Evolutionary conservation across 305 asterid species (phyloP).

Genomic region (Fraxinus floribunda): DNA sequence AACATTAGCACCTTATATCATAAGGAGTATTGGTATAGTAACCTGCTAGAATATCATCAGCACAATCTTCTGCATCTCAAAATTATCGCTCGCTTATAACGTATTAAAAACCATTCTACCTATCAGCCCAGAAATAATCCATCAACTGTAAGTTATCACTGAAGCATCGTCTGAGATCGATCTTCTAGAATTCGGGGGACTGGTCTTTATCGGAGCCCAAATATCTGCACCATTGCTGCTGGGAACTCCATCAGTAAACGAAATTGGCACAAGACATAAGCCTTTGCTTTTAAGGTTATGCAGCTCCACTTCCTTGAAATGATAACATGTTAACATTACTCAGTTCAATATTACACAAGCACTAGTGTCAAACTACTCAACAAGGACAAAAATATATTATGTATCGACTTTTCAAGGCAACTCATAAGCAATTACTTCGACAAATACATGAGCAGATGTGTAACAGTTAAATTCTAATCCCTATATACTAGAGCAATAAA

Average conservation of each 20-base stretch:
- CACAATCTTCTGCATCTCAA: not conserved
- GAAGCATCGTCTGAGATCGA: conserved; percentile 27
- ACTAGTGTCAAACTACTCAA: not conserved
- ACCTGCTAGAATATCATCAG: not conserved
- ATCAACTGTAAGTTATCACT: conserved; percentile 22
- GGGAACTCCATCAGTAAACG: conserved; percentile 52
- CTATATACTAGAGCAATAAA: not conserved
- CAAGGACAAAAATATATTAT: not conserved
- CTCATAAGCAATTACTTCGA: not conserved
- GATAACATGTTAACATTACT: not conserved
- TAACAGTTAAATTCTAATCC: not conserved
- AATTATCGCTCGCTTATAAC: not conserved
- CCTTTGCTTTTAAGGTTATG: conserved; percentile 60
- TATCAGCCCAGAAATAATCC: not conserved
- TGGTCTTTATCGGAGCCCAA: conserved; percentile 82
- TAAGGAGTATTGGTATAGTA: not conserved
- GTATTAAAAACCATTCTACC: not conserved
- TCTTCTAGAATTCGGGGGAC: conserved; percentile 32
- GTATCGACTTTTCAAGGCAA: not conserved
- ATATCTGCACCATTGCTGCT: conserved; percentile 88
- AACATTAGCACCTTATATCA: conserved; percentile 2
- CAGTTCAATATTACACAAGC: not conserved
- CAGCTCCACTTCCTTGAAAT: conserved; percentile 40
- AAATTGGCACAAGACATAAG: conserved; percentile 64
- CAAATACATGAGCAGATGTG: not conserved